A percentile compares a stretch with the other conserved stretches of the same genome.
These are phyloP conservation scores for Serendipita sp. DNA, from an alignment of 768 basidiomycete species.

Conservation along the genomic window DNA sequence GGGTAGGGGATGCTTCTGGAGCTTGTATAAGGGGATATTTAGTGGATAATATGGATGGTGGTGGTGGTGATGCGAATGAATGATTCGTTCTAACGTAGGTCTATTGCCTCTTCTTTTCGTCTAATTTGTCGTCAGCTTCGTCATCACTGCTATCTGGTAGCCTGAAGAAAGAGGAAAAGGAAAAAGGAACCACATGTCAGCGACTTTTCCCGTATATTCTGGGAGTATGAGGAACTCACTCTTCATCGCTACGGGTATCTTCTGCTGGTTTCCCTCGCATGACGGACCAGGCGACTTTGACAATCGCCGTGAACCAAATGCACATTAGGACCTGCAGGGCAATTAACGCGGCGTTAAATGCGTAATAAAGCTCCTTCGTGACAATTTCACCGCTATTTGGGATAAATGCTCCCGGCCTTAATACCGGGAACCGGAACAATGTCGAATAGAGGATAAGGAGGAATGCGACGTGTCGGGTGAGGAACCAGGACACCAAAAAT, in stretches of 20 bases:
- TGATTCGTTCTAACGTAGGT: no score
- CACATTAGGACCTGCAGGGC: conserved; percentile 55
- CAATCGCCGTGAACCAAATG: conserved; percentile 79
- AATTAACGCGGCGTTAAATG: conserved; percentile 41
- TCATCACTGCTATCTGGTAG: conserved; percentile 1
- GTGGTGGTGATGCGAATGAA: no score
- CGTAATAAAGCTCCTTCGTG: conserved; percentile 27
- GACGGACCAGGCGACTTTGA: conserved; percentile 67
- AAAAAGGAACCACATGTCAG: neutral
- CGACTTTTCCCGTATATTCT: neutral
- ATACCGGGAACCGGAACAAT: conserved; percentile 31
- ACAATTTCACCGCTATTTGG: conserved; percentile 41
- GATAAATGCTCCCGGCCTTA: conserved; percentile 43
- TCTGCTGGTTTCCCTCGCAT: conserved; percentile 59
- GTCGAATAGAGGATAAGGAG: conserved; percentile 48
- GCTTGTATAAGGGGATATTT: no score
- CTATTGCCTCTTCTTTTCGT: no score
- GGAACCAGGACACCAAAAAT: conserved; percentile 82
- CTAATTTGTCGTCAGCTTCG: neutral
- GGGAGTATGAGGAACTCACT: conserved; percentile 16
- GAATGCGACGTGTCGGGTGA: conserved; percentile 80
- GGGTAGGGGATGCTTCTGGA: no score
- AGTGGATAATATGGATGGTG: no score
- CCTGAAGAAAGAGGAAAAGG: neutral
- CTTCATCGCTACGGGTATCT: conserved; percentile 77